A percentile compares a stretch with the other conserved stretches of the same genome.
These are phyloP conservation scores for Platanus orientalis DNA, from an alignment of 164 flowering plant species.

Conservation along the genomic window DNA sequence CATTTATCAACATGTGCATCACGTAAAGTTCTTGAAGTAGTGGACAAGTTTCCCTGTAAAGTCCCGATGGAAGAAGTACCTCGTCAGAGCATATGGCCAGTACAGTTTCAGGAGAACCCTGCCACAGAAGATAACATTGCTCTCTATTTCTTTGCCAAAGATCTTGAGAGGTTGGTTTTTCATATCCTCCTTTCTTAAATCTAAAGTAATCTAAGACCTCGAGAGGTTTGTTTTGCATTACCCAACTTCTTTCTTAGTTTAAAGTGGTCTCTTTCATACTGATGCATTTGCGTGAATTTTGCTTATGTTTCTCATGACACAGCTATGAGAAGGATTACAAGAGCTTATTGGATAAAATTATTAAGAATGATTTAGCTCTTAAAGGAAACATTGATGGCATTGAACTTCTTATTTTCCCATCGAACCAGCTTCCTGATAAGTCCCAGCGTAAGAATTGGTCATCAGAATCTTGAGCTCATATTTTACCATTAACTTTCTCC, in stretches of 20 bases:
- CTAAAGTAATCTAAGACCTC: too few relatives aligned
- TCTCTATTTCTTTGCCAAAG: slow-evolving; percentile 89
- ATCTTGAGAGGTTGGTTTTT: slow-evolving; percentile 58
- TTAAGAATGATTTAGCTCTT: slow-evolving; percentile 79
- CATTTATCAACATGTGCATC: slow-evolving; percentile 81
- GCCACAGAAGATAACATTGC: slow-evolving; percentile 79
- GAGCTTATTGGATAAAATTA: slow-evolving; percentile 63
- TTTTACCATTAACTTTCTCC: too few relatives aligned
- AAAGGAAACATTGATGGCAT: slow-evolving; percentile 67
- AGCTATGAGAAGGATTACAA: slow-evolving; percentile 74
- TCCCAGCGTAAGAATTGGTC: slow-evolving; percentile 74
- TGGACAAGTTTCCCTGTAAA: slow-evolving; percentile 48
- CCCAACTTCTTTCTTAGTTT: background rate
- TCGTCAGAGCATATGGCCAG: slow-evolving; percentile 75
- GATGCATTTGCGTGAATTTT: slow-evolving; percentile 1
- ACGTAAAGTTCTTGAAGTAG: slow-evolving; percentile 68
- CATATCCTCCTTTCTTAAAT: background rate
- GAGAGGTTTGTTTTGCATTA: slow-evolving; percentile 44
- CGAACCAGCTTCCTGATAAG: slow-evolving; percentile 70
- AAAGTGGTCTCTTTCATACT: slow-evolving; percentile 1
- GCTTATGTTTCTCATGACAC: slow-evolving; percentile 17
- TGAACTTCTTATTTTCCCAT: slow-evolving; percentile 80
- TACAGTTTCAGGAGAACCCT: slow-evolving; percentile 55
- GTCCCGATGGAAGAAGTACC: slow-evolving; percentile 64
- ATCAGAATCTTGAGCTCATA: background rate